Percentiles rank a stretch among this genome's conserved stretches.
Evolutionary conservation across 768 basidiomycete genomes (phyloP).

Genomic region (Pleurotus giganteus): DNA sequence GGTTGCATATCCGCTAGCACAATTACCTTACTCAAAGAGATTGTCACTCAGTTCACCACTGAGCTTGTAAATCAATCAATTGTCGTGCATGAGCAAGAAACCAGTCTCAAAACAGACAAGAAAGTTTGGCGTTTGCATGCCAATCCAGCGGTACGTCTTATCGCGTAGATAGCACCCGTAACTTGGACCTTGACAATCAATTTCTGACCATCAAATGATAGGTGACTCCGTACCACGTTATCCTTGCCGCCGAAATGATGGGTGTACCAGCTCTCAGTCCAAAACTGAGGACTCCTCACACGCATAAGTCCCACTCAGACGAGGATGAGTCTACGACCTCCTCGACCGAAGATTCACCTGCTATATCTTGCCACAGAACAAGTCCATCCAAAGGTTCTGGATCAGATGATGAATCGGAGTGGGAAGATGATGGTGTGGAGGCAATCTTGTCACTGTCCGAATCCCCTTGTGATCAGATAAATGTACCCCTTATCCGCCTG

Average conservation of each 20-base stretch:
- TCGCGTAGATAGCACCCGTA: not conserved
- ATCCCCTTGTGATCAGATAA: conserved; percentile 23
- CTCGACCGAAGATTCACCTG: conserved; percentile 8
- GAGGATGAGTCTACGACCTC: conserved; percentile 17
- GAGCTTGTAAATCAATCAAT: conserved; percentile 51
- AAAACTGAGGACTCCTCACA: conserved; percentile 7
- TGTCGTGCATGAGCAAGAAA: conserved; percentile 57
- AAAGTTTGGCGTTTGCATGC: conserved; percentile 55
- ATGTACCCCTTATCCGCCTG: conserved; percentile 18
- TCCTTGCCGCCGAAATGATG: conserved; percentile 47
- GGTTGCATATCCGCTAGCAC: conserved; percentile 46
- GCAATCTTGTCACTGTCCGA: conserved; percentile 10
- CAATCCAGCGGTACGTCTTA: conserved; percentile 36
- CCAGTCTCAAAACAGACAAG: conserved; percentile 51
- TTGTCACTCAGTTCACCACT: conserved; percentile 50
- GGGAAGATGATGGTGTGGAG: conserved; percentile 10
- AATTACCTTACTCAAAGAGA: conserved; percentile 42
- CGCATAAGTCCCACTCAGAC: conserved; percentile 11
- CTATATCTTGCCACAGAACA: not conserved
- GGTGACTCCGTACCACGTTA: conserved; percentile 43
- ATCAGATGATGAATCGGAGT: conserved; percentile 14
- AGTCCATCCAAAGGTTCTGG: not conserved
- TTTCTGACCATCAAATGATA: conserved; percentile 1
- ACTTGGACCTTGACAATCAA: not conserved
- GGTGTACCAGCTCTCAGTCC: conserved; percentile 34